Evolutionary conservation across 495 filamentous ascomycete genomes (phyloP), one percentile per base, ranked within the genome.

Genomic region (Penicillium robsamsonii): DNA sequence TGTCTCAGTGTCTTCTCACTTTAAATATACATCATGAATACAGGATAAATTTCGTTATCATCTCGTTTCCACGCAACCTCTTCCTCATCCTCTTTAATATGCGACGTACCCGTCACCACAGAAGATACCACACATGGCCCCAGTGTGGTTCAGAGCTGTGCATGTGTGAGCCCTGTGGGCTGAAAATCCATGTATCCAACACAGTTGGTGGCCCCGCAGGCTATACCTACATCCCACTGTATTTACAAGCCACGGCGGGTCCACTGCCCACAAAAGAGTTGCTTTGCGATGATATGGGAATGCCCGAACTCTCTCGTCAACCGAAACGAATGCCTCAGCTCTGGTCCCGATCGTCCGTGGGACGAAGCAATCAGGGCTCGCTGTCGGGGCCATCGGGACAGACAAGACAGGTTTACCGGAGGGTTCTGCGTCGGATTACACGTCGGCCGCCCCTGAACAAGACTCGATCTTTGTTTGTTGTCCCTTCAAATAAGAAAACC

Each of bases 81-180:
- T n/a, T 22, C 17, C 9, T 51, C 41, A 47, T 37, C 20, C 17
- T 27, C 10, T 5, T 25, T 22, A 56, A 31, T 35, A 75, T 76
- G 73, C 56, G 70, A 13, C 57, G 53, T 33, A 43, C 62, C 17
- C 62, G 58, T 24, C 62, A 74, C 55, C 73, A 76, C 57, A 56
- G 61, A 62, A 57, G 73, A 58, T 68, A 72, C 51, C 72, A 76
- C 47, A 71, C 72, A 43, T 76, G 73, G 73, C 73, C 73, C 6
- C 69, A 73, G 56, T 72, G 72, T 52, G 67, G 68, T 46, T 65
- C 70, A 13, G 62, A 65, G 20, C 12, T 58, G n/a, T 65, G 56
- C 56, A 65, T 59, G 57, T 60, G 59, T 15, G 53, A 61, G 10
- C 53, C 60, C n/a, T 48, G 47, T 22, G 59, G 35, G 24, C 31